Conservation (phyloP, 2,329 filamentous ascomycete species). For the Ceratocystis papillata region DNA sequence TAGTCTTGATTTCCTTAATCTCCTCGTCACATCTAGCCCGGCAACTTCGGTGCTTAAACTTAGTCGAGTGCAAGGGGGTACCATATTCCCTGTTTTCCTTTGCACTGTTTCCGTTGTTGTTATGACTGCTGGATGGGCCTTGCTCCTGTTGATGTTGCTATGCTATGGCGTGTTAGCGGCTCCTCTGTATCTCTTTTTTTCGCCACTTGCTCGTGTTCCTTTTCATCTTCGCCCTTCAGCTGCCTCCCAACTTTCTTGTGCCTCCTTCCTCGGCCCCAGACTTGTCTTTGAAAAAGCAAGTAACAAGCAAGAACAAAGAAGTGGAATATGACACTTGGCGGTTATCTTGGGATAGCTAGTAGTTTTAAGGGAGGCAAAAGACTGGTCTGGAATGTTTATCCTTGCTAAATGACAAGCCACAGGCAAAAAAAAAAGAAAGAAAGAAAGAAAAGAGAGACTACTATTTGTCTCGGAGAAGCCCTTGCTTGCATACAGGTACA, state of each 20-base stretch:
- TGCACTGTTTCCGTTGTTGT: background rate
- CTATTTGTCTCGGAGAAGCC: background rate
- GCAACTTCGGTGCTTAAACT: constrained; percentile 4
- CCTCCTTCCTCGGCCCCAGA: too few species aligned
- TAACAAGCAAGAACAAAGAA: too few species aligned
- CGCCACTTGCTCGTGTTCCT: constrained; percentile 5
- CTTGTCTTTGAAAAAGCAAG: too few species aligned
- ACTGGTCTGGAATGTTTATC: background rate
- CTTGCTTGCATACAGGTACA: background rate
- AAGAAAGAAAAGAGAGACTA: background rate
- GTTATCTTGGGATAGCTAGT: too few species aligned
- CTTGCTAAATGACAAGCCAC: background rate
- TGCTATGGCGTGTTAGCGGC: background rate
- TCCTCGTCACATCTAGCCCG: background rate
- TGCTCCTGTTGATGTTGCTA: background rate
- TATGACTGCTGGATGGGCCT: background rate
- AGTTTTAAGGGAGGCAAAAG: background rate
- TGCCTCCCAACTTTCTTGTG: background rate
- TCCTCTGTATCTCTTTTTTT: background rate
- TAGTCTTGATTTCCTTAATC: background rate
- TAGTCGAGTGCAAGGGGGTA: background rate
- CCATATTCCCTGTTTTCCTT: background rate
- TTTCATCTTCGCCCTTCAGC: background rate
- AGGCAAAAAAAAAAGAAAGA: background rate
- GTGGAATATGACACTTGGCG: too few species aligned